Conservation (phyloP, 225 moss, liverwort and hornwort genomes). For the Antitrichia curtipendula region DNA sequence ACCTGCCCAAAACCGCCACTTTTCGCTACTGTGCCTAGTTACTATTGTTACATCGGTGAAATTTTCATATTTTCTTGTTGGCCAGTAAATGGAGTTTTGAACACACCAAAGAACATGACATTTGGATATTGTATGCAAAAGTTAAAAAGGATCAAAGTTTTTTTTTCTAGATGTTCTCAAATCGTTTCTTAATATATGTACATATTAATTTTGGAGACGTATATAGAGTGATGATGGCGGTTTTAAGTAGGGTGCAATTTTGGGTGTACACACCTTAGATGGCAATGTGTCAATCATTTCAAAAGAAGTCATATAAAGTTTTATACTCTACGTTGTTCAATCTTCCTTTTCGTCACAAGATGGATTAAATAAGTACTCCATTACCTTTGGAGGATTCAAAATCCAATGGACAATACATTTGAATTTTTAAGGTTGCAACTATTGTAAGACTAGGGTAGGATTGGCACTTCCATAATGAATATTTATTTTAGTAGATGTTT, state of each 20-base stretch:
- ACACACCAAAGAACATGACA: background rate
- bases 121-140: too few species aligned
- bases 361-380: background rate
- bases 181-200: too few species aligned
- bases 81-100: background rate
- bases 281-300: background rate
- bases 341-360: background rate
- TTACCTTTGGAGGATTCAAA: background rate
- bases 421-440: background rate
- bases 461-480: background rate
- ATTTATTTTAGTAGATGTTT: background rate
- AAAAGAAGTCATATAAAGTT: background rate
- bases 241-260: background rate
- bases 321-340: too few species aligned
- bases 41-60: too few species aligned
- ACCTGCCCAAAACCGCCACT: background rate
- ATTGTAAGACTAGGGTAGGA: accelerated
- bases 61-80: background rate
- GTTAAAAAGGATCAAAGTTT: background rate
- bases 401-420: background rate
- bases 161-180: background rate
- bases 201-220: background rate
- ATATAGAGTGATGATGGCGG: too few species aligned
- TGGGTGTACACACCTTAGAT: background rate
- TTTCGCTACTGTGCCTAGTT: background rate